Percentiles rank a stretch among this genome's conserved stretches.
These are phyloP conservation scores for Galium porrigens DNA, from an alignment of 305 asterid genomes.

Conservation along the genomic window DNA sequence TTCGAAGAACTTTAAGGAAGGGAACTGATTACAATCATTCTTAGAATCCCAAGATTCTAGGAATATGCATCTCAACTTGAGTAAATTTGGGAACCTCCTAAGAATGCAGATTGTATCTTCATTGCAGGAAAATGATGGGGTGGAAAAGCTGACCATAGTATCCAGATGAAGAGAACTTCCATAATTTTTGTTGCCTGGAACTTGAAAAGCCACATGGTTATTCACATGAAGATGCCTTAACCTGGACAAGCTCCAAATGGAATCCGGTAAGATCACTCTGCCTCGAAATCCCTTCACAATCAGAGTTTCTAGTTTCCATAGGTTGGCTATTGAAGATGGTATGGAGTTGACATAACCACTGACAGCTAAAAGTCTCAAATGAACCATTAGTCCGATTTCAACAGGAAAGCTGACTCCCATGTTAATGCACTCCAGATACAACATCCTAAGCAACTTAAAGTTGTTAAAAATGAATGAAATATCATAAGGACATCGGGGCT, in stretches of 20 bases:
- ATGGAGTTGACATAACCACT: background rate
- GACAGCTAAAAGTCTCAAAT: background rate
- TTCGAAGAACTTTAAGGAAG: background rate
- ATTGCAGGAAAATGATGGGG: background rate
- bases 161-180: background rate
- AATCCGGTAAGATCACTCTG: background rate
- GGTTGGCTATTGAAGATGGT: background rate
- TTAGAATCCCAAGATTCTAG: background rate
- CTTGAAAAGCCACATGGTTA: background rate
- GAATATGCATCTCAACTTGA: background rate
- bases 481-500: background rate
- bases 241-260: background rate
- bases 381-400: background rate
- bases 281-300: background rate
- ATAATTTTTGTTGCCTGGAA: background rate
- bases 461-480: background rate
- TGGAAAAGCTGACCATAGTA: background rate
- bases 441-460: background rate
- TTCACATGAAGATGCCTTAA: background rate
- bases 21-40: background rate
- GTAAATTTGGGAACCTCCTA: background rate
- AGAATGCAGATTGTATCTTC: background rate
- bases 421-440: background rate
- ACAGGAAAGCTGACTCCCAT: background rate
- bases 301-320: background rate